Evolutionary conservation across 768 basidiomycete genomes (phyloP).

Genomic region (Steccherinum ochraceum): DNA sequence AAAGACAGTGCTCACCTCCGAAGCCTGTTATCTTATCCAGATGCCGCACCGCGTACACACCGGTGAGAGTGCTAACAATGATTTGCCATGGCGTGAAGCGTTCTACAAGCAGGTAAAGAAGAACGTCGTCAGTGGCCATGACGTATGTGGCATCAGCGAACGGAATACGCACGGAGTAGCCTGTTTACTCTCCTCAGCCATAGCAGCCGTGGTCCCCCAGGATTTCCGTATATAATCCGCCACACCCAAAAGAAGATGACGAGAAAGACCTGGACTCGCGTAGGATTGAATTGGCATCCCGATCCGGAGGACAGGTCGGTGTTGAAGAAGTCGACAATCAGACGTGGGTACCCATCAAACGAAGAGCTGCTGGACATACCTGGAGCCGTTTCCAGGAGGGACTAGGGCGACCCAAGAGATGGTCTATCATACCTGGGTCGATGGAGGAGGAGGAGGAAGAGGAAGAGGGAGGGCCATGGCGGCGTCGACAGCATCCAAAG

Average conservation of each 20-base stretch:
- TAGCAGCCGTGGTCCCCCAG: constrained; percentile 58
- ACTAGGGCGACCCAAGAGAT: constrained; percentile 81
- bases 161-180: constrained; percentile 47
- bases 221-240: constrained; percentile 62
- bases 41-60: constrained; percentile 78
- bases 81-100: constrained; percentile 97
- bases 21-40: constrained; percentile 82
- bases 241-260: constrained; percentile 91
- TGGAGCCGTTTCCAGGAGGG: constrained; percentile 88
- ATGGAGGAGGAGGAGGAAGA: constrained; percentile 6
- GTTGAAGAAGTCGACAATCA: background rate
- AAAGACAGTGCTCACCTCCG: constrained; percentile 46
- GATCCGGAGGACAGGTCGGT: background rate
- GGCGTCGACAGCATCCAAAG: background rate
- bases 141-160: background rate
- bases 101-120: constrained; percentile 31
- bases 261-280: constrained; percentile 63
- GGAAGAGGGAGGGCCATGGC: background rate
- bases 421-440: constrained; percentile 74
- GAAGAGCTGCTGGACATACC: constrained; percentile 35
- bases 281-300: background rate
- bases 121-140: background rate
- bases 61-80: constrained; percentile 77
- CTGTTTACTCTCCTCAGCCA: constrained; percentile 58
- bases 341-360: background rate